Evolutionary conservation across 129 eudicot genomes (phyloP), one percentile per base, ranked within the genome.

Genomic region (Solidago caesia): DNA sequence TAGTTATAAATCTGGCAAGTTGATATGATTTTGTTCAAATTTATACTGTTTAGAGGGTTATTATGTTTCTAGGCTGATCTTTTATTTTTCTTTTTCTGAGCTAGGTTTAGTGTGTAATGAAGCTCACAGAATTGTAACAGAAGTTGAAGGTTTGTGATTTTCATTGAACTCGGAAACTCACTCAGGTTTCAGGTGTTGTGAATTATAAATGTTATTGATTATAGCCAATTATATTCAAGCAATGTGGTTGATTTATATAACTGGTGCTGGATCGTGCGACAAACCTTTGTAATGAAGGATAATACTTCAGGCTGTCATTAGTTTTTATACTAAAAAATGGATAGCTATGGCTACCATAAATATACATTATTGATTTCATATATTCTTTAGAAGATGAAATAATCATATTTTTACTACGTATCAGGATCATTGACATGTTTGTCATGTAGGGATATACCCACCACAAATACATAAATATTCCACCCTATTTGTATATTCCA

Each of bases 1-100:
- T 48, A 55, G 44, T 67, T 53, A 14, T 41, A 27, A 43, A 8
- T 45, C 64, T 59, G 15, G 8, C 13, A 7, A 39, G 21, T 70
- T 49, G 45, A 60, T 4, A 9, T 59, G 5, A 49, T 60, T 21
- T 61, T 77, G 64, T 57, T 75, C 13, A 55, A 67, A 25, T 66
- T 66, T 44, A 45, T 46, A 6, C 80, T 67, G 44, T 43, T 26
- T 75, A 52, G 42, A 11, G 52, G 65, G 74, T 25, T 56, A 56
- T n/a, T 56, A 33, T 33, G 39, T 33, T 33, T 33, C 3, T 33
- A 33, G 39, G 39, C 39, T 33, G 39, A 33, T 33, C 39, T 33
- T 33, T 33, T 33, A 0, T 33, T 3, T 33, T 33, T 33, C 39
- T 29, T n/a, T 63, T 75, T 75, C 41, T 1, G 1, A 51, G 57